phyloP scores from a whole-genome alignment of 2,329 filamentous ascomycete species.

The Colletotrichum trifolii region DNA sequence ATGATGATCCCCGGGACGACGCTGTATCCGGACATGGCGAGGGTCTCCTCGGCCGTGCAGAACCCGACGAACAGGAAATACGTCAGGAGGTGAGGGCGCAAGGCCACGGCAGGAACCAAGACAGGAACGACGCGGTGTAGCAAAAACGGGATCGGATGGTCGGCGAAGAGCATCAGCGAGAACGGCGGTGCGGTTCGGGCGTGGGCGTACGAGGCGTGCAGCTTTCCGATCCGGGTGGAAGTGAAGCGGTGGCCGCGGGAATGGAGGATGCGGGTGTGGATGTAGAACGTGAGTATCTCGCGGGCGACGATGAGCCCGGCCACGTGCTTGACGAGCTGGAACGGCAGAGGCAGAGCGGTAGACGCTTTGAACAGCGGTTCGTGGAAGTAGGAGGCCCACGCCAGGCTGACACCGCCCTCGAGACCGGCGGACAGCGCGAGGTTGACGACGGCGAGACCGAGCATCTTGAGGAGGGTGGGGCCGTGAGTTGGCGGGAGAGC shows the following conservation, averaged over 20 bases:
- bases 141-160: conserved; percentile 74
- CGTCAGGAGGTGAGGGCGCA: conserved; percentile 78
- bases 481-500: conserved; percentile 58
- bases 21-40: conserved; percentile 76
- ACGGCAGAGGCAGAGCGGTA: conserved; percentile 63
- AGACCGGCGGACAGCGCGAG: conserved; percentile 54
- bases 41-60: conserved; percentile 73
- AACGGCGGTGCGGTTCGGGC: conserved; percentile 65
- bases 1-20: conserved; percentile 65
- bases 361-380: conserved; percentile 59
- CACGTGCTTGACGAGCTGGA: conserved; percentile 63
- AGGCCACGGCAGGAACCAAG: conserved; percentile 72
- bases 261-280: conserved; percentile 81
- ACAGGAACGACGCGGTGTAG: conserved; percentile 72
- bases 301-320: conserved; percentile 55
- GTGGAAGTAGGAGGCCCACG: conserved; percentile 47
- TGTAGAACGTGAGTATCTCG: conserved; percentile 75
- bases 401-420: conserved; percentile 55
- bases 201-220: conserved; percentile 63
- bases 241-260: conserved; percentile 38
- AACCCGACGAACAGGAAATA: conserved; percentile 74
- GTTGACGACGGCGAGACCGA: conserved; percentile 59
- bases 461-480: conserved; percentile 46
- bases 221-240: conserved; percentile 48
- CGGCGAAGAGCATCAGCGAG: conserved; percentile 72